A percentile compares a stretch with the other conserved stretches of the same genome.
These are phyloP conservation scores for Gossypium raimondii DNA, from an alignment of 345 rosid genomes.

Conservation along the genomic window DNA sequence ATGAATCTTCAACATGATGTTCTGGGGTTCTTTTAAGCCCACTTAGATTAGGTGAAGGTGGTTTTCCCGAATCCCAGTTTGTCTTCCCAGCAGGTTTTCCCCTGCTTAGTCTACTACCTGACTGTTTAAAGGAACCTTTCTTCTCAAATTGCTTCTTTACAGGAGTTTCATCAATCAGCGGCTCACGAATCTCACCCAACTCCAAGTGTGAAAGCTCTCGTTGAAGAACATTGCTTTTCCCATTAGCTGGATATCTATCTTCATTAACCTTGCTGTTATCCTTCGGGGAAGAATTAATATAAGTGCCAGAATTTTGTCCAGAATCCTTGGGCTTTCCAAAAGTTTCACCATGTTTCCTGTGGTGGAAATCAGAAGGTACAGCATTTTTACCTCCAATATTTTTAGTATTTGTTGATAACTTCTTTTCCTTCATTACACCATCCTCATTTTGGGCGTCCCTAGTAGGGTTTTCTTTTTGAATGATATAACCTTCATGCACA, in stretches of 20 bases:
- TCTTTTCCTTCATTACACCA: constrained; percentile 39
- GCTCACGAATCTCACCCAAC: constrained; percentile 88
- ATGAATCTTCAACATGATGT: constrained; percentile 43
- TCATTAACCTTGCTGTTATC: constrained; percentile 25
- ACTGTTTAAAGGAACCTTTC: constrained; percentile 54
- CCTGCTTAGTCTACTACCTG: constrained; percentile 45
- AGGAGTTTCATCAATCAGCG: constrained; percentile 49
- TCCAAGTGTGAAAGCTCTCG: constrained; percentile 83
- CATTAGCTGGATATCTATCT: constrained; percentile 38
- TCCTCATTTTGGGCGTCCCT: constrained; percentile 54
- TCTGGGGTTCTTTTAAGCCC: constrained; percentile 52
- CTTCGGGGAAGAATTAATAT: constrained; percentile 44
- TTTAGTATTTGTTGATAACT: constrained; percentile 43
- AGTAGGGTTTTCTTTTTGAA: constrained; percentile 41
- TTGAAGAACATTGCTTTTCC: constrained; percentile 52
- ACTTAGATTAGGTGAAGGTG: constrained; percentile 38
- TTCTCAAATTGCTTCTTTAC: constrained; percentile 52
- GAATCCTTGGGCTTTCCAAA: constrained; percentile 49
- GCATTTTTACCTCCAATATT: constrained; percentile 49
- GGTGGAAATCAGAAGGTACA: constrained; percentile 38
- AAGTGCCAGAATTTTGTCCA: constrained; percentile 39
- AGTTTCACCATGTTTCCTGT: constrained; percentile 45
- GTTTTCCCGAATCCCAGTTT: constrained; percentile 45
- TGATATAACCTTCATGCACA: constrained; percentile 26
- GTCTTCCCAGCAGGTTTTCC: constrained; percentile 55